Percentiles rank a stretch among this genome's conserved stretches.
Evolutionary conservation across 2,329 filamentous ascomycete genomes (phyloP).

Genomic region (Ilyonectria sp.): DNA sequence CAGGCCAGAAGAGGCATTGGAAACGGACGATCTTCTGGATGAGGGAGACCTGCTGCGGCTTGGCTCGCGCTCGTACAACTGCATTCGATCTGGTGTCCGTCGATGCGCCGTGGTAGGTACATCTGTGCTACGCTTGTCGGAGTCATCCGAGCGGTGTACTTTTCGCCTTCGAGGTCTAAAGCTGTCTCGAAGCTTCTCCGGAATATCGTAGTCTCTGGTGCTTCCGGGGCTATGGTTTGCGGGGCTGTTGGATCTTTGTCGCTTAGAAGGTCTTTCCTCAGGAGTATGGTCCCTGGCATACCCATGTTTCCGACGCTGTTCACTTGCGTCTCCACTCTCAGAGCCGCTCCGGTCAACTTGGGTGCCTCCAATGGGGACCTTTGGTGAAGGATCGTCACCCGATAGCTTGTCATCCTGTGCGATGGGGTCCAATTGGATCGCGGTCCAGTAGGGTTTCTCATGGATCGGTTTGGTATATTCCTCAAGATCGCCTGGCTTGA

Average conservation of each 20-base stretch:
- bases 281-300: slow-evolving; percentile 30
- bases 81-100: slow-evolving; percentile 33
- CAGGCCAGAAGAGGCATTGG: slow-evolving; percentile 54
- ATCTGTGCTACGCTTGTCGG: slow-evolving; percentile 29
- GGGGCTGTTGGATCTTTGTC: slow-evolving; percentile 39
- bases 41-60: slow-evolving; percentile 43
- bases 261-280: slow-evolving; percentile 39
- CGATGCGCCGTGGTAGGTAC: slow-evolving; percentile 28
- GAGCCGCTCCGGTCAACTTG: slow-evolving; percentile 31
- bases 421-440: slow-evolving; percentile 61
- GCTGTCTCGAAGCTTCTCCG: slow-evolving; percentile 25
- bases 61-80: slow-evolving; percentile 30
- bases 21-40: slow-evolving; percentile 51
- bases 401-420: slow-evolving; percentile 43
- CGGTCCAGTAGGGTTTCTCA: slow-evolving; percentile 57
- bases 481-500: slow-evolving; percentile 58
- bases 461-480: slow-evolving; percentile 61
- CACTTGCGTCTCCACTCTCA: slow-evolving; percentile 38
- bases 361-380: slow-evolving; percentile 20
- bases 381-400: slow-evolving; percentile 40
- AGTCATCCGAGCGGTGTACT: slow-evolving; percentile 32
- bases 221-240: slow-evolving; percentile 21
- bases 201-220: slow-evolving; percentile 21
- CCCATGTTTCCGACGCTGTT: slow-evolving; percentile 35
- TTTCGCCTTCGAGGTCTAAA: slow-evolving; percentile 31